phyloP scores from a whole-genome alignment of 371 early-diverging fungal genomes.

The Nosema bombycis region DNA sequence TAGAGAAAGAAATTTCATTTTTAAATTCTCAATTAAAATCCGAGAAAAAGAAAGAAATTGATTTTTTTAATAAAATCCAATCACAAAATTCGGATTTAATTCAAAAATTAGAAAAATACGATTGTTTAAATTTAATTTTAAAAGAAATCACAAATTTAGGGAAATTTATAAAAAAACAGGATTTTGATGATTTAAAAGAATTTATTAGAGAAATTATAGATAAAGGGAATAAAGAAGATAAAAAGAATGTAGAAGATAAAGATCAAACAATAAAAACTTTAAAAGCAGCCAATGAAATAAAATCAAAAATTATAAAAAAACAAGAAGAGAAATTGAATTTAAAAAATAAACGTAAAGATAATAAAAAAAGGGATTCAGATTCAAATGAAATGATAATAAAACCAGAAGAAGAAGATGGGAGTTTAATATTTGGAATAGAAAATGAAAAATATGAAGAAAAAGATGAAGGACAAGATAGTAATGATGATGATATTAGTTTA shows the following conservation, averaged over 20 bases:
- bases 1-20: conserved; percentile 2
- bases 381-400: neutral
- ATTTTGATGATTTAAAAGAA: too few relatives aligned
- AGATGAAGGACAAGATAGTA: neutral
- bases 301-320: neutral
- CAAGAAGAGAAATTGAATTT: conserved; percentile 3
- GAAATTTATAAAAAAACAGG: too few relatives aligned
- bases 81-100: too few relatives aligned
- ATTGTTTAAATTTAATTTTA: too few relatives aligned
- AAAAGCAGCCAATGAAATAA: neutral
- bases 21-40: too few relatives aligned
- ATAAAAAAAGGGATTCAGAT: neutral
- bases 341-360: neutral
- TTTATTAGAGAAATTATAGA: neutral
- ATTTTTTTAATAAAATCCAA: too few relatives aligned
- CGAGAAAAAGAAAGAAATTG: too few relatives aligned
- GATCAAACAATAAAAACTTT: neutral
- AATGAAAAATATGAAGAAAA: neutral
- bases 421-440: neutral
- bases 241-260: conserved; percentile 5
- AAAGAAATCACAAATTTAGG: too few relatives aligned
- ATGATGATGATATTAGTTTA: neutral
- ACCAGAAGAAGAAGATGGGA: conserved; percentile 7
- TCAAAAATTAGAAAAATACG: too few relatives aligned
- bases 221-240: neutral